Conservation (phyloP, 257 asterid species). For the Forsythia viridissima region DNA sequence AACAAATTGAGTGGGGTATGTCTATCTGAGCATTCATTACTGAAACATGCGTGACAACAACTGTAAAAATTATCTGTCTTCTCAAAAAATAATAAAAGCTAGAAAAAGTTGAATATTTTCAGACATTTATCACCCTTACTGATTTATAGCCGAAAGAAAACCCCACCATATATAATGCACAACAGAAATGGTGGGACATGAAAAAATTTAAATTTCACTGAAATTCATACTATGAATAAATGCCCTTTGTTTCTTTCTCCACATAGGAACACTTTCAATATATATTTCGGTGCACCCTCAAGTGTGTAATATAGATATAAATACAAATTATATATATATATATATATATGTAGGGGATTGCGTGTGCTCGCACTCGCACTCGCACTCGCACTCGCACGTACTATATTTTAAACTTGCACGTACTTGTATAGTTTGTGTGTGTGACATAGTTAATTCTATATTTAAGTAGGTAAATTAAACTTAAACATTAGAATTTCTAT, state of each 20-base stretch:
- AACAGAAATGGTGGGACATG: background rate
- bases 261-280: background rate
- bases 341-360: background rate
- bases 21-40: background rate
- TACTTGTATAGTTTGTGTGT: too few relatives aligned
- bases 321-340: too few relatives aligned
- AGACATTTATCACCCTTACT: background rate
- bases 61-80: background rate
- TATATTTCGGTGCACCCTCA: background rate
- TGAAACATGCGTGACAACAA: slow-evolving; percentile 7
- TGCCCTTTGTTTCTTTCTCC: background rate
- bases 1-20: background rate
- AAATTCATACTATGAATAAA: background rate
- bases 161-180: background rate
- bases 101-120: background rate
- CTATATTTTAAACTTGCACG: too few relatives aligned
- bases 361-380: too few relatives aligned
- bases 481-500: too few relatives aligned
- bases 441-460: too few relatives aligned
- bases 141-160: background rate
- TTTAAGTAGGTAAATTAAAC: too few relatives aligned
- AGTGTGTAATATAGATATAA: too few relatives aligned
- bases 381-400: too few relatives aligned
- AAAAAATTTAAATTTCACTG: background rate
- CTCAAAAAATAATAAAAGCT: background rate